Percentiles rank a stretch among this genome's conserved stretches.
These are phyloP conservation scores for Tolypocladium cylindrosporum DNA, from an alignment of 2,329 filamentous ascomycete genomes.

Conservation along the genomic window DNA sequence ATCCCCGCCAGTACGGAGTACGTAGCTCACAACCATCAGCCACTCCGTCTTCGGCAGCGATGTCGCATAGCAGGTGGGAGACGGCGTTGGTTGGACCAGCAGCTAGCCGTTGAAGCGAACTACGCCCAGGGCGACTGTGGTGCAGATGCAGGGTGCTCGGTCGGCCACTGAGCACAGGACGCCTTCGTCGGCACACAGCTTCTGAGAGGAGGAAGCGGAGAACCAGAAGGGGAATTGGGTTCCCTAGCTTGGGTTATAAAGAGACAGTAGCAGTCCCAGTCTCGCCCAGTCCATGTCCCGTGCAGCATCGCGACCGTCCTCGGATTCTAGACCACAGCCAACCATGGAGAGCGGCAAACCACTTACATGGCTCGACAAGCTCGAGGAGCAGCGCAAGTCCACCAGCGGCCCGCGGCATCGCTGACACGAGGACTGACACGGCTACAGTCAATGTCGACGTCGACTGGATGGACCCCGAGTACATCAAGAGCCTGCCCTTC, in stretches of 20 bases:
- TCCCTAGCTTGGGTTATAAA: background rate
- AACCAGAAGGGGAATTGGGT: background rate
- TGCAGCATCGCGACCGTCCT: background rate
- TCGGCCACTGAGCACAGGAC: background rate
- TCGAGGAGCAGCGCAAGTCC: conserved; percentile 27
- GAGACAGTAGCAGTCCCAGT: background rate
- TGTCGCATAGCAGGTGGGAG: background rate
- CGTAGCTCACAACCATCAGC: background rate
- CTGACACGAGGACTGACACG: background rate
- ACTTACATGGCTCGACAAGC: conserved; percentile 31
- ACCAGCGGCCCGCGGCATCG: background rate
- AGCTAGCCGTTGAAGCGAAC: background rate
- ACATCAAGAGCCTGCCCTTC: conserved; percentile 33
- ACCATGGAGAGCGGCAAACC: conserved; percentile 19
- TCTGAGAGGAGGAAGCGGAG: background rate
- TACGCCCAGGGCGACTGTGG: background rate
- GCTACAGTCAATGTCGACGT: conserved; percentile 37
- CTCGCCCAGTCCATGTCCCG: background rate
- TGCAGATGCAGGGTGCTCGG: background rate
- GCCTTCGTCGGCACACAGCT: background rate
- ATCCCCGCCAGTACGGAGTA: background rate
- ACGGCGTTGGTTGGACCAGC: background rate
- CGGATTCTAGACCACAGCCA: background rate
- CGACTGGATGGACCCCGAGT: conserved; percentile 41
- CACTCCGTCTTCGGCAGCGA: background rate